Percentiles rank a stretch among this genome's conserved stretches.
phyloP scores from a whole-genome alignment of 2,329 filamentous ascomycete genomes.

The Lachnellula subtilissima region DNA sequence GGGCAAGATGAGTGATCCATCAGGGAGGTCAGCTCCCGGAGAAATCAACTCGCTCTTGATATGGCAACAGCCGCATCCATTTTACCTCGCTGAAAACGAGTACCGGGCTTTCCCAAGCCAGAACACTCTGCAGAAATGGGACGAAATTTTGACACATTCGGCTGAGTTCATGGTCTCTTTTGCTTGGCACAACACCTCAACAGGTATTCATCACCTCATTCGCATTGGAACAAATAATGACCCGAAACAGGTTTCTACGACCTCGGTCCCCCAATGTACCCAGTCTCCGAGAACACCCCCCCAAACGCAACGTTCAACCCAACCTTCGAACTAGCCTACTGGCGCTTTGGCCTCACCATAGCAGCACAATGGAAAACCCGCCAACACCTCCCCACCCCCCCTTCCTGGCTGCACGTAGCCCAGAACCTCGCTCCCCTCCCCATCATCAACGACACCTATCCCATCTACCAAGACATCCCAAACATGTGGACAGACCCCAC shows the following conservation, averaged over 20 bases:
- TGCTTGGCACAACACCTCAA: conserved; percentile 49
- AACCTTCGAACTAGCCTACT: conserved; percentile 56
- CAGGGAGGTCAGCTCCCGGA: conserved; percentile 50
- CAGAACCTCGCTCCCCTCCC: conserved; percentile 51
- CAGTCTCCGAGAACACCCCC: conserved; percentile 52
- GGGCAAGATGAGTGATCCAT: conserved; percentile 54
- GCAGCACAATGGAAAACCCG: conserved; percentile 49
- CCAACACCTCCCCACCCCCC: conserved; percentile 39
- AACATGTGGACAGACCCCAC: conserved; percentile 40
- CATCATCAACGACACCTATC: conserved; percentile 44
- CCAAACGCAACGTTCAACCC: conserved; percentile 54
- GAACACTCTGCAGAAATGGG: conserved; percentile 47
- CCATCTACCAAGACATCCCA: conserved; percentile 49
- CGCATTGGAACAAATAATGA: not conserved
- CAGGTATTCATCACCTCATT: conserved; percentile 26
- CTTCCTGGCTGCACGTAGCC: conserved; percentile 43
- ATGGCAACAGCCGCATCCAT: conserved; percentile 58
- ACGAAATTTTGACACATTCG: conserved; percentile 44
- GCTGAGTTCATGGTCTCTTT: conserved; percentile 58
- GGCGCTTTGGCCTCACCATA: conserved; percentile 54
- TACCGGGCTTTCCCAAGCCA: conserved; percentile 42
- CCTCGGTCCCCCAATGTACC: conserved; percentile 47
- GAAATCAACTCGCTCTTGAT: conserved; percentile 57
- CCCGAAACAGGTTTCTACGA: conserved; percentile 39
- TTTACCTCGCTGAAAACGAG: conserved; percentile 50